These are phyloP conservation scores for Aristolochia contorta DNA, from an alignment of 164 flowering plant genomes.

Conservation along the genomic window DNA sequence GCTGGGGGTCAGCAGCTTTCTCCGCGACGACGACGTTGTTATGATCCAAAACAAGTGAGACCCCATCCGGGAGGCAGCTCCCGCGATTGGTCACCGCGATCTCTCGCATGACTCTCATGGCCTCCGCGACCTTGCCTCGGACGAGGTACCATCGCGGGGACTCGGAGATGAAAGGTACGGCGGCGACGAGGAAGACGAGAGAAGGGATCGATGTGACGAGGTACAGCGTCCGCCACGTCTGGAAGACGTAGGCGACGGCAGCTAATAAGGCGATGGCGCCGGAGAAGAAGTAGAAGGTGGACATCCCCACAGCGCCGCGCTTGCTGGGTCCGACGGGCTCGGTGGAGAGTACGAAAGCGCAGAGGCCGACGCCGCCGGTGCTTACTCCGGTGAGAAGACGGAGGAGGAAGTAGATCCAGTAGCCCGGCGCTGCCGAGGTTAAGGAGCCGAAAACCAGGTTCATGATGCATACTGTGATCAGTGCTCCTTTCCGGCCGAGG, in stretches of 20 bases:
- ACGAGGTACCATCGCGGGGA: conserved; percentile 90
- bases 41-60: conserved; percentile 47
- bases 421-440: conserved; percentile 66
- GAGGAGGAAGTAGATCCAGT: conserved; percentile 40
- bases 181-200: conserved; percentile 33
- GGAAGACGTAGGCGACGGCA: conserved; percentile 60
- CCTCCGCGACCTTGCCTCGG: conserved; percentile 41
- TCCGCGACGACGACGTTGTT: conserved; percentile 6
- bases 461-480: conserved; percentile 49
- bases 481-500: conserved; percentile 79
- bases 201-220: conserved; percentile 79
- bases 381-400: conserved; percentile 86
- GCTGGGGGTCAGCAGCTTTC: background rate
- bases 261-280: conserved; percentile 64
- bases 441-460: conserved; percentile 60
- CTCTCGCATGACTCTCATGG: conserved; percentile 53
- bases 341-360: conserved; percentile 76
- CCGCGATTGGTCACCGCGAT: conserved; percentile 67
- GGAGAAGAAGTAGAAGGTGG: conserved; percentile 93
- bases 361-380: conserved; percentile 89
- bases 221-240: conserved; percentile 72
- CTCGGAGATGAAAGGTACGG: conserved; percentile 69
- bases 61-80: conserved; percentile 34
- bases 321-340: conserved; percentile 74
- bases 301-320: conserved; percentile 89